Base-by-base conservation (phyloP, 192 early-diverging fungal species). In the Lunasporangiospora selenospora region DNA sequence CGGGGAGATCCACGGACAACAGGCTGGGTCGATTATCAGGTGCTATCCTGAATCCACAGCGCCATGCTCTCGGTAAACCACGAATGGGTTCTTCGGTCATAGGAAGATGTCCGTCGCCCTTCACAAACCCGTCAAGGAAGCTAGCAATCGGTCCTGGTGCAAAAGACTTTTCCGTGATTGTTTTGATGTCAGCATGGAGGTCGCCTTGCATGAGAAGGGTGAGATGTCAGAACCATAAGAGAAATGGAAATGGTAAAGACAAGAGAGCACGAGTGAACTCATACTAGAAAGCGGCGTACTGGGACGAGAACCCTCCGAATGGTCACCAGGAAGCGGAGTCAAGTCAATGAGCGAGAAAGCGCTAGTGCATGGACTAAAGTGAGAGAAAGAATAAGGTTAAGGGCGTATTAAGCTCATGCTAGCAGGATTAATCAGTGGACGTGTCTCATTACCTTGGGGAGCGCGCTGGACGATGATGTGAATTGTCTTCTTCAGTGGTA, bases 41-140 rank as follows among this genome's bases (percentile, higher is more conserved):
- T 2, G 49, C 23, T 3, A n/a, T 13, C 1, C 43, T 33, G 31
- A 37, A 36, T 19, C 6, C 24, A 8, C 50, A 42, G 29, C 38
- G 40, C 49, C 61, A 53, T 37, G 32, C 61, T 50, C 51, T 63
- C 26, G 61, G 61, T 23, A 63, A 46, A 10, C 61, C 51, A n/a
- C 21, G 32, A 29, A 45, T 53, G 23, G 33, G 4, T 31, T 51
- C 61, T 10, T 49, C 4, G 32, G 49, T 45, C 4, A 41, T 13
- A 11, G 59, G 59, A 1, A 52, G 32, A 1, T 2, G 1, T 43
- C 37, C 31, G 2, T 41, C 13, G 30, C 38, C 58, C 23, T 18
- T 61, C 26, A 50, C 58, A 49, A 61, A 61, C 38, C 16, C 21
- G 37, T 40, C 16, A 0, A 61, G 47, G 43, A 32, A 51, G 47